Percentiles rank a stretch among this genome's conserved stretches.
phyloP scores from a whole-genome alignment of 768 basidiomycete genomes.

The Russula vinacea region DNA sequence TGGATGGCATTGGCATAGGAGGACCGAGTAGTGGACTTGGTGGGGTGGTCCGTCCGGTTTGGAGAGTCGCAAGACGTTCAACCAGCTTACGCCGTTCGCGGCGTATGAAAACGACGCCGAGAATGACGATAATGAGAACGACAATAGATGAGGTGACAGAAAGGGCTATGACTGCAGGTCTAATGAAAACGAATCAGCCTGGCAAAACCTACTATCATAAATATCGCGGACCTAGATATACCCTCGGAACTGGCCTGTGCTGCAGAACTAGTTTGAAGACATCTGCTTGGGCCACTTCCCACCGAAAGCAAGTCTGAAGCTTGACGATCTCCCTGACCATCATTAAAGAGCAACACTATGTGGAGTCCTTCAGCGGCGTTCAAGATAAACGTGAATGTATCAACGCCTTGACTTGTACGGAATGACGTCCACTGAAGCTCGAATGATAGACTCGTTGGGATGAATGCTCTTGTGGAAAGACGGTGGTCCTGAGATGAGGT shows the following conservation, averaged over 20 bases:
- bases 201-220: background rate
- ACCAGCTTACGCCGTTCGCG: constrained; percentile 16
- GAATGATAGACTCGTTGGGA: constrained; percentile 34
- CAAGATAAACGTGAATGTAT: constrained; percentile 46
- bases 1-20: background rate
- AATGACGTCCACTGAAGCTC: constrained; percentile 28
- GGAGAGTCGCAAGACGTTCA: background rate
- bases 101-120: constrained; percentile 11
- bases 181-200: constrained; percentile 6
- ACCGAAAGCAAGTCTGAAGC: constrained; percentile 47
- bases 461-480: constrained; percentile 41
- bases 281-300: constrained; percentile 34
- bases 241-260: background rate
- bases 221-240: constrained; percentile 10
- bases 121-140: constrained; percentile 8
- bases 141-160: background rate
- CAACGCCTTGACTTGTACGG: constrained; percentile 33
- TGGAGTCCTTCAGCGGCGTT: constrained; percentile 39
- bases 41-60: background rate
- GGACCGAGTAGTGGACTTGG: background rate
- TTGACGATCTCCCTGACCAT: constrained; percentile 40
- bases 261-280: constrained; percentile 28
- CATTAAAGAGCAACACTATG: constrained; percentile 47
- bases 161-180: constrained; percentile 19
- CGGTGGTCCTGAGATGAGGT: constrained; percentile 38